Base-by-base conservation (phyloP, 768 basidiomycete species). In the Hemileccinum rubropunctum region DNA sequence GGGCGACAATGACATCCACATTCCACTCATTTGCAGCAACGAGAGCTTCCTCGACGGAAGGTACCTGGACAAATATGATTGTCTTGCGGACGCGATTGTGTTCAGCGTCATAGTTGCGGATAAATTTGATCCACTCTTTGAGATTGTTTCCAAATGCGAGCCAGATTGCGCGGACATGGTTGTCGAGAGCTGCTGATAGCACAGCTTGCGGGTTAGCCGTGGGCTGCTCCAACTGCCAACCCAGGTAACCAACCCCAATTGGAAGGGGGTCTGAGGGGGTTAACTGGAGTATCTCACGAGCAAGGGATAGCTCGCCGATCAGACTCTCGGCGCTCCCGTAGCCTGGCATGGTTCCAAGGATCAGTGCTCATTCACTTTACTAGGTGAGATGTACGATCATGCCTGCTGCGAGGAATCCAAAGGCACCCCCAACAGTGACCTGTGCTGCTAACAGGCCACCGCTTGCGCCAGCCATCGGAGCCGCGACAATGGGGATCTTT, bases 351-450 rank as follows among this genome's bases (percentile, higher is more conserved):
- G 42, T 52, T 32, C 45, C 42, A 23, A 17, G 32, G 47, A 38
- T 49, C 42, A 47, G 48, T 56, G n/a, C n/a, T n/a, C n/a, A n/a
- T n/a, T n/a, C 27, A 28, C 43, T 37, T 35, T 28, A 12, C 13
- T 15, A 11, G 17, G 15, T 20, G 34, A 35, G 45, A 14, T 26
- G 33, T 30, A 21, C 11, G 14, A 15, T 42, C 58, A 10, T 56
- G 83, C 87, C 83, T 66, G 80, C 75, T n/a, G 80, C 74, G 0
- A 90, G 56, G 63, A 91, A 90, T 2, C 87, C 90, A 48, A 91
- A 84, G 14, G 84, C 90, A 18, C 91, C 91, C 8, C 72, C 88
- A 3, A 76, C 73, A 17, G 80, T 75, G 28, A 87, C 84, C 47
- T 80, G 73, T 5, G 82, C 81, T 21, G 83, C 83, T 18, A 85